Evolutionary conservation across 2,329 filamentous ascomycete genomes (phyloP).

Genomic region (Fusarium floridanum): DNA sequence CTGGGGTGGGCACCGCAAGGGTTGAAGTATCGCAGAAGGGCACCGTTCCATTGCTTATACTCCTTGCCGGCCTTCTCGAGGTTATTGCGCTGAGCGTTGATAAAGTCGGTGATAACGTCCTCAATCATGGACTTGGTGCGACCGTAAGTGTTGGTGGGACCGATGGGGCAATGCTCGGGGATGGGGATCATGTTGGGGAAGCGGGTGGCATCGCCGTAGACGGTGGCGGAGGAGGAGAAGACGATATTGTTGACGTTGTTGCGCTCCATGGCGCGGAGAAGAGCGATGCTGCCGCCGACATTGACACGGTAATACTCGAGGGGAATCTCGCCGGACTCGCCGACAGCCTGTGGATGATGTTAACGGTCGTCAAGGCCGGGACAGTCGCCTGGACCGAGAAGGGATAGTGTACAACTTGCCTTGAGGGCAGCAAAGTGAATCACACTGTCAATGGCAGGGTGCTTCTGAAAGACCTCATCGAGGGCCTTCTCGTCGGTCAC

Average conservation of each 20-base stretch:
- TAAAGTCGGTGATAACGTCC: constrained; percentile 89
- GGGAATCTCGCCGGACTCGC: constrained; percentile 92
- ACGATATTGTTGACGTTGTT: constrained; percentile 97
- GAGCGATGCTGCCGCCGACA: constrained; percentile 89
- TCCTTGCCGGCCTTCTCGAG: constrained; percentile 83
- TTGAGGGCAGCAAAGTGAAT: constrained; percentile 99
- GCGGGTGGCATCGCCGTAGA: constrained; percentile 97
- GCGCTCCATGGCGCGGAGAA: constrained; percentile 87
- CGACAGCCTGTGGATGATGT: constrained; percentile 78
- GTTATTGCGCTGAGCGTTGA: constrained; percentile 88
- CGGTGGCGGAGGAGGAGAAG: constrained; percentile 97
- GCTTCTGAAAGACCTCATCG: constrained; percentile 87
- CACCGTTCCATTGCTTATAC: constrained; percentile 89
- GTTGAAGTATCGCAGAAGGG: constrained; percentile 97
- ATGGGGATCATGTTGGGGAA: constrained; percentile 99
- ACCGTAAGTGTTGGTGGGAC: constrained; percentile 97
- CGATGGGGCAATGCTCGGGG: constrained; percentile 94
- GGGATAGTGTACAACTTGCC: constrained; percentile 61
- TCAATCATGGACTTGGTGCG: constrained; percentile 96
- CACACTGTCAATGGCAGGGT: constrained; percentile 96
- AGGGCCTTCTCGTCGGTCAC: constrained; percentile 87
- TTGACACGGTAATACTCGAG: constrained; percentile 99
- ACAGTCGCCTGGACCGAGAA: not conserved
- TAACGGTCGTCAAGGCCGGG: constrained; percentile 4
- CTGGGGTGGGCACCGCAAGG: constrained; percentile 93